A percentile compares a stretch with the other conserved stretches of the same genome.
phyloP scores from a whole-genome alignment of 2,329 filamentous ascomycete genomes.

The Lojkania enalia region DNA sequence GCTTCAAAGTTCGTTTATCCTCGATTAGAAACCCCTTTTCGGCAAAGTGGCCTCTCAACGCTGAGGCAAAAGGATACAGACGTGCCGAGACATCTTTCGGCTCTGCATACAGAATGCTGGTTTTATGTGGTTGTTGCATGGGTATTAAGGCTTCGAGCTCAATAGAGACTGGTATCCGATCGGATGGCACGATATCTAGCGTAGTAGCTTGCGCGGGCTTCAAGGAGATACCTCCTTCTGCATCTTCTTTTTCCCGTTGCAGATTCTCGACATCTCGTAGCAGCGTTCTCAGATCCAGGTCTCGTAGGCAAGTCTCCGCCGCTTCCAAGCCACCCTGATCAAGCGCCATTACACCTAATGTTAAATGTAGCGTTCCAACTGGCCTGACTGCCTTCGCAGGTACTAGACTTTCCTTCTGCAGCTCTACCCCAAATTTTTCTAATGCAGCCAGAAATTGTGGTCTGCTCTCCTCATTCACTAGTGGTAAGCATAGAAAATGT shows the following conservation, averaged over 20 bases:
- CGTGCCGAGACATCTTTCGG: slow-evolving; percentile 58
- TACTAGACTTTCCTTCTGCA: slow-evolving; percentile 49
- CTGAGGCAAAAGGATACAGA: slow-evolving; percentile 56
- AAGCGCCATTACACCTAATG: slow-evolving; percentile 83
- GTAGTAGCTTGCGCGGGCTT: slow-evolving; percentile 14
- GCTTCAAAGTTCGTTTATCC: slow-evolving; percentile 65
- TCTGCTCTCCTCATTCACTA: slow-evolving; percentile 64
- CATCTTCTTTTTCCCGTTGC: neutral
- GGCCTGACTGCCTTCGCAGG: slow-evolving; percentile 72
- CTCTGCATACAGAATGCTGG: slow-evolving; percentile 67
- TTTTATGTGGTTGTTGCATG: slow-evolving; percentile 62
- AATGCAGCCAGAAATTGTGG: slow-evolving; percentile 68
- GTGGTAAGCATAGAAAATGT: slow-evolving; percentile 76
- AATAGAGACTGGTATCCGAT: slow-evolving; percentile 43
- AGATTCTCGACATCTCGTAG: slow-evolving; percentile 33
- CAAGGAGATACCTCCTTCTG: neutral
- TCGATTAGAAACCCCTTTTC: slow-evolving; percentile 59
- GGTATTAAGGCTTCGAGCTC: slow-evolving; percentile 56
- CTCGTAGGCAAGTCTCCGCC: slow-evolving; percentile 47
- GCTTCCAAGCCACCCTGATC: slow-evolving; percentile 53
- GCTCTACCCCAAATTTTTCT: slow-evolving; percentile 62
- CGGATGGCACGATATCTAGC: slow-evolving; percentile 19
- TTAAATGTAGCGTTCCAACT: slow-evolving; percentile 80
- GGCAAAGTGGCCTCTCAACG: slow-evolving; percentile 58
- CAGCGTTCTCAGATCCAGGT: slow-evolving; percentile 49